Conservation (phyloP, 805 yeast genomes). For the Ogataea trehalophila region DNA sequence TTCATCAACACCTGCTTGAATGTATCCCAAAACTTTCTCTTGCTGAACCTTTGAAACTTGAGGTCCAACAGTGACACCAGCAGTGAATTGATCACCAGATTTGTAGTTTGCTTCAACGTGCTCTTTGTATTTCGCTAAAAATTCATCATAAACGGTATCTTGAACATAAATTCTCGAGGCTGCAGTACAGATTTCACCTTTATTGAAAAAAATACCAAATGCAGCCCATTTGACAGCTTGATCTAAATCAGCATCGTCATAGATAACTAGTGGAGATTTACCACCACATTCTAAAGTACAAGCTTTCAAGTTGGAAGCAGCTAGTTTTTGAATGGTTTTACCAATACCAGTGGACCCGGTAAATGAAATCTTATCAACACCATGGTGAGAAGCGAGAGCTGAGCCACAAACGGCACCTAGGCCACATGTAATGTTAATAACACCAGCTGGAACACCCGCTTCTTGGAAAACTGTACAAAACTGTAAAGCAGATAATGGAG, state of each 20-base stretch:
- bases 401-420: constrained; percentile 58
- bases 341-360: constrained; percentile 74
- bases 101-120: constrained; percentile 53
- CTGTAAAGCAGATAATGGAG: constrained; percentile 61
- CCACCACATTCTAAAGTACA: constrained; percentile 96
- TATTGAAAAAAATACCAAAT: constrained; percentile 83
- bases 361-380: constrained; percentile 59
- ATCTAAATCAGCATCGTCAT: constrained; percentile 78
- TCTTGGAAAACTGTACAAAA: constrained; percentile 48
- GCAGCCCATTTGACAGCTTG: constrained; percentile 72
- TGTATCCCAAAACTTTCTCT: constrained; percentile 70
- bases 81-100: constrained; percentile 77
- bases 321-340: constrained; percentile 70
- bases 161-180: constrained; percentile 90
- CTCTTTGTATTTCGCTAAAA: constrained; percentile 53
- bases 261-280: constrained; percentile 87
- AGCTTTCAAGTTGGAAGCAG: constrained; percentile 82
- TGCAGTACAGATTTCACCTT: constrained; percentile 96
- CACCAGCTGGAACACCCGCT: constrained; percentile 64
- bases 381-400: constrained; percentile 52
- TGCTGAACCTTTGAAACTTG: constrained; percentile 81
- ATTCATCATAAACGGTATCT: constrained; percentile 75
- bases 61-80: constrained; percentile 82
- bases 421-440: constrained; percentile 58
- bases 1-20: constrained; percentile 71